phyloP scores from a whole-genome alignment of 1,139 yeast genomes.

The Yamadazyma spencermartinsiae region DNA sequence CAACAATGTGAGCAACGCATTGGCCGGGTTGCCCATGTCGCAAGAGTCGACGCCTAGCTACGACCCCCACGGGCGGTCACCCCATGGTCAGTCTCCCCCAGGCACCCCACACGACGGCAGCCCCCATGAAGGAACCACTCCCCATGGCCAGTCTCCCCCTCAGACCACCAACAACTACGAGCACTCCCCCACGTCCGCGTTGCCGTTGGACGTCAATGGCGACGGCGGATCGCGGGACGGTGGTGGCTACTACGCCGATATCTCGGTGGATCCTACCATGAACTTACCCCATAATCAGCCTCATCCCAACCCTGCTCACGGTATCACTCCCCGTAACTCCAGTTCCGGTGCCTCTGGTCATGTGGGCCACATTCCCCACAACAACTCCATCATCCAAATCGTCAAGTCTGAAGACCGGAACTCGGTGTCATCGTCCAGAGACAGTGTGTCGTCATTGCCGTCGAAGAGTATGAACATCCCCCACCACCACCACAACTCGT shows the following conservation, averaged over 20 bases:
- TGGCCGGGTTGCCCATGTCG: slow-evolving; percentile 53
- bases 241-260: slow-evolving; percentile 52
- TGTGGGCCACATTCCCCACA: slow-evolving; percentile 20
- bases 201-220: slow-evolving; percentile 36
- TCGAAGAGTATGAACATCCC: slow-evolving; percentile 52
- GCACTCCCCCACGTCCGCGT: slow-evolving; percentile 30
- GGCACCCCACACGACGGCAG: slow-evolving; percentile 15
- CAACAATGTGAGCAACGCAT: slow-evolving; percentile 43
- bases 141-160: slow-evolving; percentile 21
- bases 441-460: slow-evolving; percentile 46
- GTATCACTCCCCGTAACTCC: slow-evolving; percentile 40
- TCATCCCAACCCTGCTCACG: slow-evolving; percentile 34
- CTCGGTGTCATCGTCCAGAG: slow-evolving; percentile 38
- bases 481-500: slow-evolving; percentile 44
- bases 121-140: too few relatives aligned
- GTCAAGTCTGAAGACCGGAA: slow-evolving; percentile 39
- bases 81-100: slow-evolving; percentile 25
- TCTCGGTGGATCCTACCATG: slow-evolving; percentile 50
- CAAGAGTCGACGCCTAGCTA: slow-evolving; percentile 27
- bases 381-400: slow-evolving; percentile 47
- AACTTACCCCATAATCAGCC: slow-evolving; percentile 48
- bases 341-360: slow-evolving; percentile 17
- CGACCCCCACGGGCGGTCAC: slow-evolving; percentile 20
- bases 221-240: slow-evolving; percentile 33
- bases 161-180: slow-evolving; percentile 27